phyloP scores from a whole-genome alignment of 1,139 yeast genomes.

The Pichia norvegensis region DNA sequence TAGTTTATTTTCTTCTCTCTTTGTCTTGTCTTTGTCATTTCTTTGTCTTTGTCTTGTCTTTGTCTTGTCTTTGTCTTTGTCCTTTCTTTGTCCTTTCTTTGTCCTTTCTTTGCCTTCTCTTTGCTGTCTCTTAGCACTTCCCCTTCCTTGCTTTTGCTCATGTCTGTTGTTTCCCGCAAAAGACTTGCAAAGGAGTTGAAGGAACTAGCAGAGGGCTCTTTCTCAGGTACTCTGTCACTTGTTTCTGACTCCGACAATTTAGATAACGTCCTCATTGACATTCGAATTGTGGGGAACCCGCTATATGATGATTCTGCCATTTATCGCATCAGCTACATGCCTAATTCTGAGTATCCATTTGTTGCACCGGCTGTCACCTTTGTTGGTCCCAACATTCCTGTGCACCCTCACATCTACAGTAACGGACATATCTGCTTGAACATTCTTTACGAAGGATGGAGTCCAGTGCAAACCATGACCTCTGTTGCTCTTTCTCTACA shows the following conservation, averaged over 20 bases:
- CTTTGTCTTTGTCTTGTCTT: too few relatives aligned
- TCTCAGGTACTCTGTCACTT: neutral
- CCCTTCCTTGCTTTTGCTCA: neutral
- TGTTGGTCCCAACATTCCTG: constrained; percentile 37
- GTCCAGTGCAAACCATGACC: constrained; percentile 57
- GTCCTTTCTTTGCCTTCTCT: neutral
- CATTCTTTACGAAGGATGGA: constrained; percentile 61
- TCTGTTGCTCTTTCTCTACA: constrained; percentile 53
- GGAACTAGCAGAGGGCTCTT: neutral
- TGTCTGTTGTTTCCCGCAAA: neutral
- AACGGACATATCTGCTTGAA: constrained; percentile 70
- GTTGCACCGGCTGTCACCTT: constrained; percentile 58
- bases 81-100: too few relatives aligned
- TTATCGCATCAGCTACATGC: constrained; percentile 5
- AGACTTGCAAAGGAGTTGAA: neutral
- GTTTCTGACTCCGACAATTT: neutral
- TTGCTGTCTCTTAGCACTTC: neutral
- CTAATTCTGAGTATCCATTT: constrained; percentile 47
- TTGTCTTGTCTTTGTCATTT: too few relatives aligned
- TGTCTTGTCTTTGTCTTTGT: neutral
- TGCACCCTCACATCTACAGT: constrained; percentile 67
- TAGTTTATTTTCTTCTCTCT: too few relatives aligned
- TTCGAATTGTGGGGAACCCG: neutral
- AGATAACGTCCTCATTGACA: neutral
- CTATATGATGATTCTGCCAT: neutral